These are phyloP conservation scores for Xylaria acuta DNA, from an alignment of 495 filamentous ascomycete species.

Conservation along the genomic window DNA sequence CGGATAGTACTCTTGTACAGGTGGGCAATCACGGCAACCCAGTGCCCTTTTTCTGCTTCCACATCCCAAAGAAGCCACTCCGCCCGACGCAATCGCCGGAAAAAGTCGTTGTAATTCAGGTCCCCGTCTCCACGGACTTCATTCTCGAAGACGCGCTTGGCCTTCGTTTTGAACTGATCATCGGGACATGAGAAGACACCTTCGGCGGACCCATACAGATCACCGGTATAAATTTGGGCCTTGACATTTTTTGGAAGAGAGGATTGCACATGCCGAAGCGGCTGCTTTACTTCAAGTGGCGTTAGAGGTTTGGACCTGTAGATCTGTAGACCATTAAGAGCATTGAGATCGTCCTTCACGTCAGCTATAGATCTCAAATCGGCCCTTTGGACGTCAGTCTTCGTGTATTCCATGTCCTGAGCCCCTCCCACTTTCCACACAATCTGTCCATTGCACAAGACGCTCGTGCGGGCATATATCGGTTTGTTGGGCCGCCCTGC, in stretches of 20 bases:
- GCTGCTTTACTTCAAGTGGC: constrained; percentile 22
- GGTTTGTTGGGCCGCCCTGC: constrained; percentile 3
- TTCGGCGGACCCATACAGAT: constrained; percentile 12
- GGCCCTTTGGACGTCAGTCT: not conserved
- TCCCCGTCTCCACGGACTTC: constrained; percentile 12
- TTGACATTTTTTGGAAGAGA: constrained; percentile 11
- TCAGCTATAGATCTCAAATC: not conserved
- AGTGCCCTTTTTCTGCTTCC: constrained; percentile 17
- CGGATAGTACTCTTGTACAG: constrained; percentile 2
- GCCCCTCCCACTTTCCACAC: constrained; percentile 8
- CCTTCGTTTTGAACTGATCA: not conserved
- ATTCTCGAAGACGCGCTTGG: constrained; percentile 1
- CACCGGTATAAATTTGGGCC: constrained; percentile 13
- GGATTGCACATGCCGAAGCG: constrained; percentile 20
- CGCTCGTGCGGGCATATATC: constrained; percentile 20
- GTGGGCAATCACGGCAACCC: constrained; percentile 21
- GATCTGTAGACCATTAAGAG: constrained; percentile 21
- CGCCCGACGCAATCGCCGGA: constrained; percentile 19
- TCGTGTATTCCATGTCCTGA: not conserved
- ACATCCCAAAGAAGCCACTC: constrained; percentile 24
- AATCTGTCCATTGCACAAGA: constrained; percentile 24
- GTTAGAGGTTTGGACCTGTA: constrained; percentile 12
- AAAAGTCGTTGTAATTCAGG: constrained; percentile 21
- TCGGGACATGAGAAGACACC: constrained; percentile 16
- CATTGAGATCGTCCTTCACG: constrained; percentile 7